Evolutionary conservation across 768 basidiomycete species (phyloP), one percentile per base, ranked within the genome.

Genomic region (Melanogaster broomeanus): DNA sequence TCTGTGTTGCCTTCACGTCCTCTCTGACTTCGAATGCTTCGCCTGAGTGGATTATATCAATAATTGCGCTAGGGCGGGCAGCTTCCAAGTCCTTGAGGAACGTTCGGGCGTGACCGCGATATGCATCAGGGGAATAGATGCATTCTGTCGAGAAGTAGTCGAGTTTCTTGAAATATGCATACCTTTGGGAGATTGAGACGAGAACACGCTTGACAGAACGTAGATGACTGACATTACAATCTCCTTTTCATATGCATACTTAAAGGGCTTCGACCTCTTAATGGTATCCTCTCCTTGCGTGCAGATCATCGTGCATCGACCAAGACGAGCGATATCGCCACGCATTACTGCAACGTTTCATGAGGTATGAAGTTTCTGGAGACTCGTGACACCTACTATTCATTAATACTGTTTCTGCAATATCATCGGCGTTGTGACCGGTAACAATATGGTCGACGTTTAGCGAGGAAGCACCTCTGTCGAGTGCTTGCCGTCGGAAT

Each of bases 91-190:
- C 93, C 70, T 99, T 99, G 34, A 99, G 80, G 61, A 98, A 96
- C 0, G 83, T 84, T 42, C 97, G 81, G 1, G 97, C 94, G 65
- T 98, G 95, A 0, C 97, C 97, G 8, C 97, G 88, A 67, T 99
- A 99, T 5, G 97, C 97, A 66, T 98, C 97, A 9, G 97, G 96
- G 4, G 94, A 95, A 69, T 99, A 99, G 60, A 98, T 98, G 68
- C 97, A 99, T 66, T 99, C 97, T 8, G 96, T 99, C 2, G 95
- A 98, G 72, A 97, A 98, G 70, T 99, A 99, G 65, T 98, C 95
- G 19, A 99, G 78, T 71, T 98, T 97, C 77, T 96, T 98, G 78
- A 98, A 98, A 71, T 99, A 98, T 9, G 96, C 96, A 68, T 98
- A 98, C 93, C 93, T 95, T 61, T 28, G 15, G 37, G 31, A 27